Base-by-base conservation (phyloP, 768 basidiomycete genomes). In the Pleurotus tuber-regium region DNA sequence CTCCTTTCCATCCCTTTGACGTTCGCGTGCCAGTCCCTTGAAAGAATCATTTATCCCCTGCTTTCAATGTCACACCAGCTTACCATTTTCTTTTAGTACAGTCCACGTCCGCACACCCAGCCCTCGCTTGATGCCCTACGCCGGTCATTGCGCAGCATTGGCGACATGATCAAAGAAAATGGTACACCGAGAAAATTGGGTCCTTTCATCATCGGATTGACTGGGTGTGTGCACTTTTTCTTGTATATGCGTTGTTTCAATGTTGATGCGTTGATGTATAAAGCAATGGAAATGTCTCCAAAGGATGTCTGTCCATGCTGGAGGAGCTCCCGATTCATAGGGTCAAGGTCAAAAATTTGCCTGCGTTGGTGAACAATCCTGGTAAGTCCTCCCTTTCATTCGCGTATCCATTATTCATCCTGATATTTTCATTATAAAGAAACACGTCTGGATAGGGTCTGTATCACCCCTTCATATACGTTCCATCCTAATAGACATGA, bases 201-300 rank as follows among this genome's bases (percentile, higher is more conserved):
- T 2, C 93, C 94, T 0, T 80, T 90, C 29, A 77, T 94, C 0
- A 78, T 93, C 46, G 88, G 90, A 14, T 61, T 95, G 38, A 94
- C 92, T 19, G 92, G 92, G 89, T 91, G 63, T 43, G 75, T 61
- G n/a, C 10, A 43, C 16, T 40, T 57, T 0, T 25, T 31, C 16
- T 18, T 36, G 36, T 26, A 10, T 12, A 26, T 25, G 12, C 10
- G 11, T 18, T 23, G 30, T 33, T 19, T 52, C 48, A n/a, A 8
- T 7, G 33, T 44, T 26, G 40, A 28, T 49, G 8, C 43, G 25
- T 30, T 49, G 24, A 40, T 25, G 28, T 46, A 48, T 30, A n/a
- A 39, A 92, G 92, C 9, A 80, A 73, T 2, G 94, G 94, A 10
- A 89, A 92, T 48, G 94, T 97, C 0, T 77, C 92, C 0, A 71